These are phyloP conservation scores for Wallacemonas sp. DNA, from an alignment of 208 protist genomes.

Conservation along the genomic window DNA sequence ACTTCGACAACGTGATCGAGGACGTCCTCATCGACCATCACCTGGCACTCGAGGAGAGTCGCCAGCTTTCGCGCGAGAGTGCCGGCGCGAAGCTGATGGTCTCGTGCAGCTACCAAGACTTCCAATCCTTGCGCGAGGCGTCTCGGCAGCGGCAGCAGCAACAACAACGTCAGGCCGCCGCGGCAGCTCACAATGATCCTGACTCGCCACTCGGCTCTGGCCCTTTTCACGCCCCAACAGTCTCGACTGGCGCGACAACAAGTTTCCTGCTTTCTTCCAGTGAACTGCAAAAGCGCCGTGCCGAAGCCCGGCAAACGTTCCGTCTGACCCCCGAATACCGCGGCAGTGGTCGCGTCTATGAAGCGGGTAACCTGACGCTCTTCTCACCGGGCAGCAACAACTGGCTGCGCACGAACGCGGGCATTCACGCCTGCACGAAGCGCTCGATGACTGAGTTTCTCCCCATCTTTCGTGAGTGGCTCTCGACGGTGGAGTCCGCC, in stretches of 20 bases:
- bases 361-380: conserved; percentile 43
- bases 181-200: no score
- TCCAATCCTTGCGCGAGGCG: not conserved
- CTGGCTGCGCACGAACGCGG: conserved; percentile 33
- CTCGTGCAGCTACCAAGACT: conserved; percentile 9
- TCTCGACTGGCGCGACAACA: no score
- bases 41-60: conserved; percentile 24
- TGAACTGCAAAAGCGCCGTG: conserved; percentile 4
- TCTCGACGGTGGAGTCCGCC: conserved; percentile 15
- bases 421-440: conserved; percentile 43
- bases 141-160: not conserved
- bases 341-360: conserved; percentile 34
- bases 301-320: conserved; percentile 20
- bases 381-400: conserved; percentile 57
- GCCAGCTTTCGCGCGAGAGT: not conserved
- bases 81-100: not conserved
- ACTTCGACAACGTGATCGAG: conserved; percentile 47
- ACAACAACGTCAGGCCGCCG: no score
- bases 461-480: conserved; percentile 47
- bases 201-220: no score
- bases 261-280: conserved; percentile 5
- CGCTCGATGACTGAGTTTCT: conserved; percentile 49
- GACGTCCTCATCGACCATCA: conserved; percentile 35
- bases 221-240: no score
- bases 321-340: conserved; percentile 21